Conservation (phyloP, 371 early-diverging fungal species). For the Globomyces sp. region DNA sequence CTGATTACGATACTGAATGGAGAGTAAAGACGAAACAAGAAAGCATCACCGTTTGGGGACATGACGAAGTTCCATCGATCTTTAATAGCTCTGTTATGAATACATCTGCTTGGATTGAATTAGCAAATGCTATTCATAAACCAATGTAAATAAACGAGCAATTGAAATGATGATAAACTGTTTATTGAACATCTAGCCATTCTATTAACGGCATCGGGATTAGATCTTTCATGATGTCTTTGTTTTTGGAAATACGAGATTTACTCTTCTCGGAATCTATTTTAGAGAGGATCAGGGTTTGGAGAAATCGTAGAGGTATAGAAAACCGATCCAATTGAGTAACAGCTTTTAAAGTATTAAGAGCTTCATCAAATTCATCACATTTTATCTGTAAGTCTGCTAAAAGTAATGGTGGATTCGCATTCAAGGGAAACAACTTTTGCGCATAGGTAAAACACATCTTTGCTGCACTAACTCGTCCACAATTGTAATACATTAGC, state of each 20-base stretch:
- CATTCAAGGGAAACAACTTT: background rate
- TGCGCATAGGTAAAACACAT: slow-evolving; percentile 5
- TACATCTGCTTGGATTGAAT: slow-evolving; percentile 1
- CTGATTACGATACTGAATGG: too few species aligned
- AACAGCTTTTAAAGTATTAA: background rate
- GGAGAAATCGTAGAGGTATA: background rate
- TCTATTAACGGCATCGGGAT: background rate
- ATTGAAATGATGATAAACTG: background rate
- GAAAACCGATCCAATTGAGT: background rate
- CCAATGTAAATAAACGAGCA: background rate
- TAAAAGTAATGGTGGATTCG: background rate
- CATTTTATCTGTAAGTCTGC: background rate
- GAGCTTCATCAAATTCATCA: background rate
- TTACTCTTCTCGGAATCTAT: background rate
- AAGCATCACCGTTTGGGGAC: slow-evolving; percentile 1
- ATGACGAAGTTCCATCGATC: slow-evolving; percentile 2
- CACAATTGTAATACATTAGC: background rate
- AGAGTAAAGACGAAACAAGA: background rate
- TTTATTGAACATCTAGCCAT: background rate
- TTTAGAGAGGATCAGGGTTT: background rate
- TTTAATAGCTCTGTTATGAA: background rate
- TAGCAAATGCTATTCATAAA: background rate
- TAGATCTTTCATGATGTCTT: background rate
- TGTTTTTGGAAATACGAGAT: slow-evolving; percentile 10
- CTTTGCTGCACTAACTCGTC: background rate